Conservation (phyloP, 2,329 filamentous ascomycete species). For the Moelleriella libera region DNA sequence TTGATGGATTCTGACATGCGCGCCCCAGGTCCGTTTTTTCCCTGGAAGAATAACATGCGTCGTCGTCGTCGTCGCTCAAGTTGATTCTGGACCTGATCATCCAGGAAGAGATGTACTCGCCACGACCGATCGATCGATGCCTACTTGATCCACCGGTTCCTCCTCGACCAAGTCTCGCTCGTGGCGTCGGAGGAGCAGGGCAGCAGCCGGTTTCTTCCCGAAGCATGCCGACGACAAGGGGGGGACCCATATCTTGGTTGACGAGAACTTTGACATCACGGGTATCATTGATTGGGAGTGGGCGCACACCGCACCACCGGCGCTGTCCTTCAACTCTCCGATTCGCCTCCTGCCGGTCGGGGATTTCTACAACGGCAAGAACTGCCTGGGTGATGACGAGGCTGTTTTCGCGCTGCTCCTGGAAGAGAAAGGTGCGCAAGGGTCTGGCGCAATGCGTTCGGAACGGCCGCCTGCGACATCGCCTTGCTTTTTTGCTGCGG, state of each 20-base stretch:
- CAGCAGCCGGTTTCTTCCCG: conserved; percentile 21
- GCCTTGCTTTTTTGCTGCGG: conserved; percentile 23
- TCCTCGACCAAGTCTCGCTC: conserved; percentile 20
- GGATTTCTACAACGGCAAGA: conserved; percentile 24
- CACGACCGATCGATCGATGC: conserved; percentile 13
- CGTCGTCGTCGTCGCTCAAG: conserved; percentile 12
- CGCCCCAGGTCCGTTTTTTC: conserved; percentile 19
- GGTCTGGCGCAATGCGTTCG: conserved; percentile 22
- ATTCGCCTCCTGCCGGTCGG: conserved; percentile 22
- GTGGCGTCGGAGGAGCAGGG: conserved; percentile 11
- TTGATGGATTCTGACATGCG: conserved; percentile 19
- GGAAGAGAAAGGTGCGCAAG: conserved; percentile 15
- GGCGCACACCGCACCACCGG: conserved; percentile 18
- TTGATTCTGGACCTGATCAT: conserved; percentile 23
- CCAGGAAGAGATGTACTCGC: conserved; percentile 19
- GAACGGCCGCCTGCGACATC: conserved; percentile 22
- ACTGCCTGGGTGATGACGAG: conserved; percentile 23
- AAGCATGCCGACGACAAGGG: conserved; percentile 29
- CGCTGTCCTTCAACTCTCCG: conserved; percentile 27
- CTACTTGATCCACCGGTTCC: conserved; percentile 26
- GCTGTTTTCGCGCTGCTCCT: conserved; percentile 16
- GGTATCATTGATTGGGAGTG: conserved; percentile 32
- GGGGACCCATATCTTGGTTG: conserved; percentile 28
- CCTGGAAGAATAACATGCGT: conserved; percentile 18
- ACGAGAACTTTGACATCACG: conserved; percentile 29